Conservation (phyloP, 306 rosid species). For the Mimosa pudica region DNA sequence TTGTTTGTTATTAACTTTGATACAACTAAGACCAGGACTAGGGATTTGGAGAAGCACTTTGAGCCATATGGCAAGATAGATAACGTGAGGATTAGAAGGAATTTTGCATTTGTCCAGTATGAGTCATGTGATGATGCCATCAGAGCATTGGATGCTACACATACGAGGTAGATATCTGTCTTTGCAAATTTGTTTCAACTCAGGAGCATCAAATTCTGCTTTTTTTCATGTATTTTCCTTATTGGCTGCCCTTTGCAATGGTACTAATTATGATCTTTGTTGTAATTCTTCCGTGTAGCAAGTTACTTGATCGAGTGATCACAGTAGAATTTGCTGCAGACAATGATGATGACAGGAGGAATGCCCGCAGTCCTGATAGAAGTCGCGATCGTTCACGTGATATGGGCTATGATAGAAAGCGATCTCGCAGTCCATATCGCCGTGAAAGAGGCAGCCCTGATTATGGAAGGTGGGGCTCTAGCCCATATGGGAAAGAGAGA, state of each 20-base stretch:
- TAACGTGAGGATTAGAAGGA: slow-evolving; percentile 91
- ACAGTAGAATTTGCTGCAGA: slow-evolving; percentile 91
- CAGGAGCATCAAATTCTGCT: background rate
- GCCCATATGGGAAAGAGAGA: slow-evolving; percentile 70
- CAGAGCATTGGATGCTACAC: slow-evolving; percentile 87
- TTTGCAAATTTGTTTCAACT: slow-evolving; percentile 16
- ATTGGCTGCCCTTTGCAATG: slow-evolving; percentile 7
- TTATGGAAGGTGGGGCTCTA: slow-evolving; percentile 85
- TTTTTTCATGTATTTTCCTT: background rate
- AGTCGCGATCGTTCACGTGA: slow-evolving; percentile 66
- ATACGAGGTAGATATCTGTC: slow-evolving; percentile 67
- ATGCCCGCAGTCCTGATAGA: slow-evolving; percentile 83
- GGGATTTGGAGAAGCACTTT: slow-evolving; percentile 97
- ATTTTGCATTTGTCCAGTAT: slow-evolving; percentile 95
- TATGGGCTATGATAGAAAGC: slow-evolving; percentile 74
- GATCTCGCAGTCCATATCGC: slow-evolving; percentile 86
- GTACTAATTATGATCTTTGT: slow-evolving; percentile 18
- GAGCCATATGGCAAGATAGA: slow-evolving; percentile 90
- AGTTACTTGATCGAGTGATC: slow-evolving; percentile 89
- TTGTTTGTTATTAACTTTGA: slow-evolving; percentile 95
- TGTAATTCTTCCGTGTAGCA: slow-evolving; percentile 60
- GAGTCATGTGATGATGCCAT: slow-evolving; percentile 93
- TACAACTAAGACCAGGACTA: slow-evolving; percentile 84
- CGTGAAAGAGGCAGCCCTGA: slow-evolving; percentile 98
- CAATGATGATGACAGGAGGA: slow-evolving; percentile 82